Evolutionary conservation across 1,284 basidiomycete genomes (phyloP).

Genomic region (Gymnopus androsaceus): DNA sequence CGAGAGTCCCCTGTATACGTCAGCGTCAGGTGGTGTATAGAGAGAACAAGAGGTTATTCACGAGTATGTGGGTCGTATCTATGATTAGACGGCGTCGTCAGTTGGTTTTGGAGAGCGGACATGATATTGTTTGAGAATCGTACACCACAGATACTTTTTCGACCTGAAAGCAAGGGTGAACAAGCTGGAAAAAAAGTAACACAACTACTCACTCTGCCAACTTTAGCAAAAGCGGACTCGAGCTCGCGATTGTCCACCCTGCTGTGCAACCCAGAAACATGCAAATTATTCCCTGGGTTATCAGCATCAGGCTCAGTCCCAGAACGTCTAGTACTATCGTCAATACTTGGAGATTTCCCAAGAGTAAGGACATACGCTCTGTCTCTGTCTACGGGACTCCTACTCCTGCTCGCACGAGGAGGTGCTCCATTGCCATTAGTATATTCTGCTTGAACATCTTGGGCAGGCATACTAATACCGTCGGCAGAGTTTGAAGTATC

Average conservation of each 20-base stretch:
- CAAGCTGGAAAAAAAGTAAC: not conserved
- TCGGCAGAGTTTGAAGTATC: constrained; percentile 48
- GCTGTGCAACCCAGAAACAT: constrained; percentile 86
- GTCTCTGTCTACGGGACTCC: constrained; percentile 62
- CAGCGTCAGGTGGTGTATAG: not conserved
- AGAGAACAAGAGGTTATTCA: constrained; percentile 31
- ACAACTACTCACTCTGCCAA: constrained; percentile 72
- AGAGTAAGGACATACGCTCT: constrained; percentile 53
- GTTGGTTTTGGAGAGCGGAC: no score
- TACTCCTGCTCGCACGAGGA: constrained; percentile 68
- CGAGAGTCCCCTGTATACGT: constrained; percentile 40
- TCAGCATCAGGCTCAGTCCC: constrained; percentile 33
- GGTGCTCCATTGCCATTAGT: constrained; percentile 37
- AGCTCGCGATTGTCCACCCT: constrained; percentile 84
- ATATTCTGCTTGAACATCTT: constrained; percentile 1
- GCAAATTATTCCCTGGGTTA: constrained; percentile 96
- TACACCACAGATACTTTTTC: constrained; percentile 93
- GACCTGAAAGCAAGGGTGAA: constrained; percentile 47
- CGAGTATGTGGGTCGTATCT: constrained; percentile 96
- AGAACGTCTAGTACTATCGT: constrained; percentile 12
- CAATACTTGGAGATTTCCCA: no score
- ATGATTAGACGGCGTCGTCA: no score
- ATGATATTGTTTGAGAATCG: constrained; percentile 97
- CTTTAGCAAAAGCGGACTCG: constrained; percentile 85
- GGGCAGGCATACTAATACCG: constrained; percentile 9